Conservation (phyloP, 2,329 filamentous ascomycete species). For the Clonostachys sp. region DNA sequence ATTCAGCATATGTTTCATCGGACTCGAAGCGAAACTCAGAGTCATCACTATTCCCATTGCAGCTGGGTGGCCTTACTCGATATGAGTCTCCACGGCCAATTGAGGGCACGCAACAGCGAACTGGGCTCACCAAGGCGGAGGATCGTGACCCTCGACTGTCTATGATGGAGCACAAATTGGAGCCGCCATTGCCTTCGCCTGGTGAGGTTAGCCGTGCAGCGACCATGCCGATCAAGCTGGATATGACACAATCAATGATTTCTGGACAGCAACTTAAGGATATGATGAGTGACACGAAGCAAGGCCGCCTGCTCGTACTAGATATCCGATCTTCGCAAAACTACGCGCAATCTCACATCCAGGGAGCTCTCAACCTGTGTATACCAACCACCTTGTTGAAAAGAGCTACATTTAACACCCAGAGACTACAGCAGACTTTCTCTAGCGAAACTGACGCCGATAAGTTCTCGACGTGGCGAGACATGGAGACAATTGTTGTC, state of each 20-base stretch:
- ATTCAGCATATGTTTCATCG: slow-evolving; percentile 50
- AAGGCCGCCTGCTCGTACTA: slow-evolving; percentile 59
- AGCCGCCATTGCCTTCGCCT: slow-evolving; percentile 25
- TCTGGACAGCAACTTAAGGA: slow-evolving; percentile 48
- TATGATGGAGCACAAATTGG: slow-evolving; percentile 39
- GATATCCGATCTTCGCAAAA: slow-evolving; percentile 86
- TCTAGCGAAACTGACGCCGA: slow-evolving; percentile 64
- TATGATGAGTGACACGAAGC: slow-evolving; percentile 39
- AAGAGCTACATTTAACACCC: slow-evolving; percentile 81
- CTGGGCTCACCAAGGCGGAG: slow-evolving; percentile 33
- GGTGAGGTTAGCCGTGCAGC: slow-evolving; percentile 29
- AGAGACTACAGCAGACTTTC: slow-evolving; percentile 85
- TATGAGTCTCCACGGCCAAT: slow-evolving; percentile 26
- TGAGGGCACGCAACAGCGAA: slow-evolving; percentile 5
- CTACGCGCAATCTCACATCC: slow-evolving; percentile 69
- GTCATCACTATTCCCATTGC: slow-evolving; percentile 35
- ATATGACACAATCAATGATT: slow-evolving; percentile 46
- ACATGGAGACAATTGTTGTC: slow-evolving; percentile 73
- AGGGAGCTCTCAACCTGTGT: slow-evolving; percentile 83
- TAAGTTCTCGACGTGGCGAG: slow-evolving; percentile 73
- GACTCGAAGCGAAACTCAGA: slow-evolving; percentile 50
- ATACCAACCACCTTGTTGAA: slow-evolving; percentile 94
- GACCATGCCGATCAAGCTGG: slow-evolving; percentile 46
- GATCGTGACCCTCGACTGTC: slow-evolving; percentile 52
- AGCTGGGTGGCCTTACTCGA: slow-evolving; percentile 34